phyloP scores from a whole-genome alignment of 2,329 filamentous ascomycete genomes.

The Penicillium sp. region DNA sequence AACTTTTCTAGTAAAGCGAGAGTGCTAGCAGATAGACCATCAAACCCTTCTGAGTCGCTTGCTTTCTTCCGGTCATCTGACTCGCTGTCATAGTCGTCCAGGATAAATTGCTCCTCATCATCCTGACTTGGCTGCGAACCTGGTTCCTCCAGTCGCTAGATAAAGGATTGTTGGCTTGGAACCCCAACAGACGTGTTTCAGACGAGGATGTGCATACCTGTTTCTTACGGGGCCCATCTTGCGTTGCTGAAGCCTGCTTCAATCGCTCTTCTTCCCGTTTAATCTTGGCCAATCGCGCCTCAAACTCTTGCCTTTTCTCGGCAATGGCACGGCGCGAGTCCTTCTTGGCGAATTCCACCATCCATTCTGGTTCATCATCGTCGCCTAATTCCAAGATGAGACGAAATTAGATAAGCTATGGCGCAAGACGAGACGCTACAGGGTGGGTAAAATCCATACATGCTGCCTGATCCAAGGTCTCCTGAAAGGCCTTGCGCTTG shows the following conservation, averaged over 20 bases:
- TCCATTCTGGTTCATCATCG: slow-evolving; percentile 81
- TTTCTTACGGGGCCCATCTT: slow-evolving; percentile 53
- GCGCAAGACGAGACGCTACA: background rate
- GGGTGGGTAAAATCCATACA: slow-evolving; percentile 35
- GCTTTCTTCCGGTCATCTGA: slow-evolving; percentile 45
- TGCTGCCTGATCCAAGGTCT: slow-evolving; percentile 51
- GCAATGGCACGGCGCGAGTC: slow-evolving; percentile 69
- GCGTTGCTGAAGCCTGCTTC: slow-evolving; percentile 52
- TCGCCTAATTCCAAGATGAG: slow-evolving; percentile 42
- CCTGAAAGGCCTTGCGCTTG: slow-evolving; percentile 64
- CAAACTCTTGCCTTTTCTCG: slow-evolving; percentile 69
- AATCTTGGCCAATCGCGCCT: slow-evolving; percentile 68
- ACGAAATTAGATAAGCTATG: background rate
- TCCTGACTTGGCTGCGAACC: slow-evolving; percentile 25
- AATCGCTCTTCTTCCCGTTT: slow-evolving; percentile 64
- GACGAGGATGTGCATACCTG: slow-evolving; percentile 33
- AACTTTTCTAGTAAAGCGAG: slow-evolving; percentile 71
- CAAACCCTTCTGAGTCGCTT: slow-evolving; percentile 35
- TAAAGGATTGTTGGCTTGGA: background rate
- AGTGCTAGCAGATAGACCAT: slow-evolving; percentile 72
- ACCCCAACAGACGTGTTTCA: background rate
- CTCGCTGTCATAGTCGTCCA: slow-evolving; percentile 74
- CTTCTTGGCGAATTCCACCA: slow-evolving; percentile 73
- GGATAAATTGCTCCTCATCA: slow-evolving; percentile 70
- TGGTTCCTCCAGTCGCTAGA: slow-evolving; percentile 34